phyloP scores from a whole-genome alignment of 495 filamentous ascomycete genomes.

The Lichenothelia convexa region DNA sequence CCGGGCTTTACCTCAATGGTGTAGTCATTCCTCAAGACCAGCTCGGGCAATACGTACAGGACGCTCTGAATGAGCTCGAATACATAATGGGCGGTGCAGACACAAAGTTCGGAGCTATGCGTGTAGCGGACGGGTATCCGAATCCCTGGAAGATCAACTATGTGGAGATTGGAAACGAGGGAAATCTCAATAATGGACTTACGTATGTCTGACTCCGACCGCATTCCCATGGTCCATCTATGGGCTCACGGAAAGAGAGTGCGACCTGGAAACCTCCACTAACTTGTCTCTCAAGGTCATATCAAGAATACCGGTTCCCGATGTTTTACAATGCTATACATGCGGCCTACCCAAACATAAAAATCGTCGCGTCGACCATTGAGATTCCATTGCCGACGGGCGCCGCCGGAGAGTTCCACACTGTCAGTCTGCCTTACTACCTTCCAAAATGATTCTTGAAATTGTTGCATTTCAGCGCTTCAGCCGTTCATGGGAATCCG shows the following conservation, averaged over 20 bases:
- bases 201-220: too few species aligned
- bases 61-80: slow-evolving; percentile 49
- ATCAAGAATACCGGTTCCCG: slow-evolving; percentile 36
- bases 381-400: neutral
- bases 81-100: slow-evolving; percentile 37
- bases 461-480: too few species aligned
- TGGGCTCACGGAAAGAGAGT: too few species aligned
- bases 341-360: slow-evolving; percentile 40
- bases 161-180: slow-evolving; percentile 33
- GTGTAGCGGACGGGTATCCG: slow-evolving; percentile 36
- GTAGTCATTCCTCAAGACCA: slow-evolving; percentile 19
- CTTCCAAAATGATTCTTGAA: too few species aligned
- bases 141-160: slow-evolving; percentile 38
- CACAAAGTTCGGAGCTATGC: slow-evolving; percentile 37
- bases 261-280: too few species aligned
- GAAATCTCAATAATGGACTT: too few species aligned
- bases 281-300: too few species aligned
- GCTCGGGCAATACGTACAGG: slow-evolving; percentile 31
- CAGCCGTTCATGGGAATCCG: neutral
- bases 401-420: neutral
- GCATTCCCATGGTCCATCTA: too few species aligned
- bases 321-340: slow-evolving; percentile 38
- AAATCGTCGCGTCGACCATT: slow-evolving; percentile 30
- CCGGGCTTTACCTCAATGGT: slow-evolving; percentile 14
- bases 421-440: slow-evolving; percentile 4